Conservation (phyloP, 2,329 filamentous ascomycete genomes). For the Calonectria multiphialidica region DNA sequence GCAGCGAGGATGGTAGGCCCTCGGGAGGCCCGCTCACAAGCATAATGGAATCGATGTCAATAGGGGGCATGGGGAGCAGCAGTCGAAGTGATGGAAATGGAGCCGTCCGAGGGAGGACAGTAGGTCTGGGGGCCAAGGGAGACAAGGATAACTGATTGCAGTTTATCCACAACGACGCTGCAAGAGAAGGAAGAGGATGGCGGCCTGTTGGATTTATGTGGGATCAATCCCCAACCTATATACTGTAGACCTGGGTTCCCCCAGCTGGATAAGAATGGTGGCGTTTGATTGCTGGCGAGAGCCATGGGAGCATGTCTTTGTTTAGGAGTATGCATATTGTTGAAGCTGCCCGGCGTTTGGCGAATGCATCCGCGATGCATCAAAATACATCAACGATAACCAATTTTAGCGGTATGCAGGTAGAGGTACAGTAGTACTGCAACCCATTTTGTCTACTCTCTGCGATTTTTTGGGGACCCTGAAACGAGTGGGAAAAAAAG, state of each 20-base stretch:
- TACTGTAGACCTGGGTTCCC: constrained; percentile 1
- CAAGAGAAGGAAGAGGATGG: background rate
- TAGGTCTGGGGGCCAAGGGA: constrained; percentile 50
- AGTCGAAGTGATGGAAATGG: constrained; percentile 55
- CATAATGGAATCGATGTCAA: constrained; percentile 47
- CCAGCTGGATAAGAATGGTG: constrained; percentile 22
- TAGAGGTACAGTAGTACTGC: background rate
- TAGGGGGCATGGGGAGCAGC: constrained; percentile 47
- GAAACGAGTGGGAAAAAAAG: background rate
- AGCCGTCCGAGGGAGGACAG: constrained; percentile 52
- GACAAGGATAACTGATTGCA: constrained; percentile 20
- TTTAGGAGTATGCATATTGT: constrained; percentile 31
- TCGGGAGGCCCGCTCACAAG: constrained; percentile 38
- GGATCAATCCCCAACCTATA: background rate
- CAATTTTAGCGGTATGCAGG: background rate
- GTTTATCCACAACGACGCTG: background rate
- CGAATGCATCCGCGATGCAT: constrained; percentile 37
- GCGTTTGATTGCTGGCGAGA: constrained; percentile 24
- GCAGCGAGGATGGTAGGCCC: constrained; percentile 64
- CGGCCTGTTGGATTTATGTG: background rate
- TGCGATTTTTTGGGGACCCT: background rate
- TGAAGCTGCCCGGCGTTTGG: constrained; percentile 39
- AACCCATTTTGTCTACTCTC: background rate
- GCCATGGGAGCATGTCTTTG: background rate
- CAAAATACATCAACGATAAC: constrained; percentile 23